Percentiles rank a stretch among this genome's conserved stretches.
These are phyloP conservation scores for Senecio squalidus DNA, from an alignment of 140 eudicot species.

Conservation along the genomic window DNA sequence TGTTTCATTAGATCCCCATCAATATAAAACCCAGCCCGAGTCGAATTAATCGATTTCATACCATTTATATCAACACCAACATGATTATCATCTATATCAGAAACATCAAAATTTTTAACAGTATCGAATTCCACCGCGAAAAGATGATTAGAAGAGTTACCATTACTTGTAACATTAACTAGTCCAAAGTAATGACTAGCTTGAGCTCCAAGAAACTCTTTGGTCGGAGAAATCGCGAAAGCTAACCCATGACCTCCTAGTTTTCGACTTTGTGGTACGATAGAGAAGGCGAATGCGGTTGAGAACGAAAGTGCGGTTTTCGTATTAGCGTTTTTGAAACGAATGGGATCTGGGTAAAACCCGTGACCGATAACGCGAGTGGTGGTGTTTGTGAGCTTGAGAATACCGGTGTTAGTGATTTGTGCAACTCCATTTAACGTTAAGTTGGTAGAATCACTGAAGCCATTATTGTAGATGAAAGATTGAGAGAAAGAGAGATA, in stretches of 20 bases:
- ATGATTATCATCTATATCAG: conserved; percentile 58
- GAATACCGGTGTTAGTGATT: conserved; percentile 34
- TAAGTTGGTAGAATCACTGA: conserved; percentile 31
- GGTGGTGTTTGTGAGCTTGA: conserved; percentile 40
- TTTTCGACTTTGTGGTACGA: conserved; percentile 34
- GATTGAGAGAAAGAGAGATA: conserved; percentile 13
- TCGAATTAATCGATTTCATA: conserved; percentile 45
- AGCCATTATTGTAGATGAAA: conserved; percentile 45
- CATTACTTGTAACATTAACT: conserved; percentile 29
- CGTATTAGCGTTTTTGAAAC: conserved; percentile 30
- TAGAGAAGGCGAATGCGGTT: conserved; percentile 54
- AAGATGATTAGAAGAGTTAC: conserved; percentile 45
- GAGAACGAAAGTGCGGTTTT: conserved; percentile 49
- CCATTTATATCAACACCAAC: conserved; percentile 57
- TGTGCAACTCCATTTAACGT: conserved; percentile 35
- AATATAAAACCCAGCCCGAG: conserved; percentile 28
- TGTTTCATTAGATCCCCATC: conserved; percentile 30
- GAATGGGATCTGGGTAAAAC: conserved; percentile 37
- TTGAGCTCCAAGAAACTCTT: conserved; percentile 38
- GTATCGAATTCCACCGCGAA: conserved; percentile 74
- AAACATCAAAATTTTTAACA: conserved; percentile 41
- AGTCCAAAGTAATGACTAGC: conserved; percentile 58
- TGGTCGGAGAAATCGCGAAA: conserved; percentile 45
- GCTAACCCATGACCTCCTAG: conserved; percentile 71
- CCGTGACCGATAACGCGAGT: conserved; percentile 46